Conservation (phyloP, 768 basidiomycete species). For the Rhodotorula babjevae region DNA sequence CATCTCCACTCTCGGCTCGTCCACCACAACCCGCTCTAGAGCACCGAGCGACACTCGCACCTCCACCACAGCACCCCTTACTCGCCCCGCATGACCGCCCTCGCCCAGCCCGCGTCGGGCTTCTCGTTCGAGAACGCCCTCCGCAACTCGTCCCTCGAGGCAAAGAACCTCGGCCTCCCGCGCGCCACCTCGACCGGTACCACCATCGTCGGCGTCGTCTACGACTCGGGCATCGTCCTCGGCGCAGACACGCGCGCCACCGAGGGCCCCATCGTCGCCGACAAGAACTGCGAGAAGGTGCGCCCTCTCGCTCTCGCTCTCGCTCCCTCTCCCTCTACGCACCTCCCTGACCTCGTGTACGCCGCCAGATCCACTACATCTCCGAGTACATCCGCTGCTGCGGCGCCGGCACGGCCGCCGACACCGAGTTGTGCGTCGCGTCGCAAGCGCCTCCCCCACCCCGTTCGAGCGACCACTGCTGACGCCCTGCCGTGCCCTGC, state of each 20-base stretch:
- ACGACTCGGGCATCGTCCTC: constrained; percentile 82
- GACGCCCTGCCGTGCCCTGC: too few relatives aligned
- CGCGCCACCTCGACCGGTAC: constrained; percentile 49
- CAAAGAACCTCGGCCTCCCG: constrained; percentile 31
- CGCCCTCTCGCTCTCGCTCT: constrained; percentile 28
- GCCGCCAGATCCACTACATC: constrained; percentile 84
- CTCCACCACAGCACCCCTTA: too few relatives aligned
- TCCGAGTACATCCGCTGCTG: constrained; percentile 93
- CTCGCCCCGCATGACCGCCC: neutral
- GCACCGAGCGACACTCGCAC: too few relatives aligned
- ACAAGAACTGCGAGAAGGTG: constrained; percentile 99
- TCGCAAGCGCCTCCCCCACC: neutral
- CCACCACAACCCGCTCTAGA: neutral
- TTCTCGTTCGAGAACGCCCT: constrained; percentile 41
- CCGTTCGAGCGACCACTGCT: too few relatives aligned
- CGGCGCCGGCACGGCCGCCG: constrained; percentile 98
- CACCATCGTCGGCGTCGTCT: constrained; percentile 90
- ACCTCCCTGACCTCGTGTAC: neutral
- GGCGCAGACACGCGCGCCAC: constrained; percentile 97
- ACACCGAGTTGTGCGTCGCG: constrained; percentile 68
- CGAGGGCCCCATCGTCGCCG: constrained; percentile 86
- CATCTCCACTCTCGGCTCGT: too few relatives aligned
- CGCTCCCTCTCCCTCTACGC: neutral
- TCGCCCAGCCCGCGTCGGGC: constrained; percentile 16
- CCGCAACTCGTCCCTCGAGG: constrained; percentile 37